Conservation (phyloP, 495 filamentous ascomycete species). For the Penicillium fimorum region DNA sequence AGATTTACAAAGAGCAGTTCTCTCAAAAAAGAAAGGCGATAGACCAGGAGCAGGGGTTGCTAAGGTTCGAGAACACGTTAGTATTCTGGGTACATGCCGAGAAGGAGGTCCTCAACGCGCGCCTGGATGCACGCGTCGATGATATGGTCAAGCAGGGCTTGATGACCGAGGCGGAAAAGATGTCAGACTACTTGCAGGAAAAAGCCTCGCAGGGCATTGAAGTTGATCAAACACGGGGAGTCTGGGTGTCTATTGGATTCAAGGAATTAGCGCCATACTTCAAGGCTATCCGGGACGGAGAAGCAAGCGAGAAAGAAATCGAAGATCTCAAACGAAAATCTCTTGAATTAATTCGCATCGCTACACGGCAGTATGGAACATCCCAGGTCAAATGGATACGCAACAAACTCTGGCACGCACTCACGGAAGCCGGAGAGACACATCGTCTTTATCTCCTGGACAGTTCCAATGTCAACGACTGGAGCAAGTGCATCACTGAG, state of each 20-base stretch:
- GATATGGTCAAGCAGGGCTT: constrained; percentile 79
- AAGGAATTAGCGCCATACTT: constrained; percentile 82
- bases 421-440: constrained; percentile 51
- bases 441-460: constrained; percentile 71
- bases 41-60: constrained; percentile 25
- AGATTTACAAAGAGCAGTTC: constrained; percentile 81
- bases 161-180: constrained; percentile 60
- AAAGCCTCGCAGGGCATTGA: constrained; percentile 47
- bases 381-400: constrained; percentile 84
- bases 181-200: constrained; percentile 54
- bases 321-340: constrained; percentile 41
- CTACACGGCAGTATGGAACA: constrained; percentile 83
- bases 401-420: constrained; percentile 67
- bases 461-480: constrained; percentile 59
- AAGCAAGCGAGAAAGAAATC: constrained; percentile 38
- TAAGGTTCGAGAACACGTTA: constrained; percentile 56
- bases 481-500: constrained; percentile 56
- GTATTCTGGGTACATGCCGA: constrained; percentile 87
- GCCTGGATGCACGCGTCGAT: constrained; percentile 75
- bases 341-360: constrained; percentile 64
- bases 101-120: constrained; percentile 58
- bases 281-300: constrained; percentile 42
- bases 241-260: constrained; percentile 95
- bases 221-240: constrained; percentile 73
- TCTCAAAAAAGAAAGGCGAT: constrained; percentile 28